Percentiles rank a stretch among this genome's conserved stretches.
phyloP scores from a whole-genome alignment of 2,329 filamentous ascomycete species.

The Fusarium sp. region DNA sequence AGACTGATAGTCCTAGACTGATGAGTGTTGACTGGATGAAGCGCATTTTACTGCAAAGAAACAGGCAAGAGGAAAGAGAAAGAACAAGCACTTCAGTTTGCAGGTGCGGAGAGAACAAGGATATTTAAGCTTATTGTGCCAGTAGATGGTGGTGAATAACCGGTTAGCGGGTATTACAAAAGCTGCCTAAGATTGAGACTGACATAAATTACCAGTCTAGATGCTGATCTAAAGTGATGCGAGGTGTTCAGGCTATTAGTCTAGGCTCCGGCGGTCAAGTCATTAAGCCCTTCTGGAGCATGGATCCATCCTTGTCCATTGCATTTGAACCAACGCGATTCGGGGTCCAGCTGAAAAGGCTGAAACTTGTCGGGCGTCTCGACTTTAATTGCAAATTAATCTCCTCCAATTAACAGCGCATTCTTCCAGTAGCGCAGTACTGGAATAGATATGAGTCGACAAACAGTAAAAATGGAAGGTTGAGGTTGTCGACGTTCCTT shows the following conservation, averaged over 20 bases:
- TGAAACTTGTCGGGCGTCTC: conserved; percentile 9
- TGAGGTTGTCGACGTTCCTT: background rate
- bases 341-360: conserved; percentile 4
- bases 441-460: background rate
- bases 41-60: background rate
- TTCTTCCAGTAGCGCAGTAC: no score
- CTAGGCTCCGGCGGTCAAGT: background rate
- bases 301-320: conserved; percentile 26
- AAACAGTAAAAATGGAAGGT: background rate
- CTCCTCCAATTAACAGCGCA: background rate
- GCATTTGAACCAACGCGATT: conserved; percentile 10
- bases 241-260: background rate
- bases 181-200: background rate
- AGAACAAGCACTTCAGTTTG: background rate
- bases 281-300: conserved; percentile 12
- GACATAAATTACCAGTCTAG: background rate
- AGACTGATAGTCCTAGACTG: background rate
- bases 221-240: background rate
- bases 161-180: background rate
- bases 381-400: background rate
- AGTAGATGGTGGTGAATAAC: background rate
- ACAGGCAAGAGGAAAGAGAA: background rate
- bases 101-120: background rate
- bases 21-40: background rate
- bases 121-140: background rate